Conservation (phyloP, 2,329 filamentous ascomycete genomes). For the Akanthomyces muscarius region DNA sequence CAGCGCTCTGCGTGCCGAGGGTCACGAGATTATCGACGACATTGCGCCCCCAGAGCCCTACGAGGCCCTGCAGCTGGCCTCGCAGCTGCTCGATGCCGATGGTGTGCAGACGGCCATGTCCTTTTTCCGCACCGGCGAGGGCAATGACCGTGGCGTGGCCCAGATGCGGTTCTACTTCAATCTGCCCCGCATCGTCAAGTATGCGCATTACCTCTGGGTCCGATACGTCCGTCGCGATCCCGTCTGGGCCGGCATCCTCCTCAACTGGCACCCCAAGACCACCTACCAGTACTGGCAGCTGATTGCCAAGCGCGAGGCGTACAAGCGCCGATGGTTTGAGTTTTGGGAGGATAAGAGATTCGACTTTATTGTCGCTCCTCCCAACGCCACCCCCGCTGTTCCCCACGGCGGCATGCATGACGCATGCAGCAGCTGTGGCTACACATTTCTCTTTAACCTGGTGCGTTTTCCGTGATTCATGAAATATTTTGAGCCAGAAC, state of each 20-base stretch:
- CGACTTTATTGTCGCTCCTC: conserved; percentile 79
- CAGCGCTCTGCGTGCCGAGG: conserved; percentile 62
- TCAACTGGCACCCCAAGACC: conserved; percentile 68
- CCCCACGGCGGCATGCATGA: conserved; percentile 84
- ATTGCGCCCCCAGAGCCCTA: conserved; percentile 65
- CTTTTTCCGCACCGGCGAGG: conserved; percentile 72
- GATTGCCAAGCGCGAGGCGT: conserved; percentile 71
- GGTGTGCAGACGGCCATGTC: conserved; percentile 76
- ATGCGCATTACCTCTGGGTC: conserved; percentile 86
- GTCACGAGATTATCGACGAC: conserved; percentile 69
- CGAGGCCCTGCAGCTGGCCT: conserved; percentile 70
- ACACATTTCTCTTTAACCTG: conserved; percentile 90
- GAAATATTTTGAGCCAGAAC: conserved; percentile 14
- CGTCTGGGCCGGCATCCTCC: conserved; percentile 74
- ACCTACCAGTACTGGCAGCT: conserved; percentile 80
- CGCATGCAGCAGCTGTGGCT: conserved; percentile 81
- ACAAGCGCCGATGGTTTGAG: conserved; percentile 72
- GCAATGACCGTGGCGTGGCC: conserved; percentile 71
- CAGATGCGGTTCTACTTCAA: conserved; percentile 72
- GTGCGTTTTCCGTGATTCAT: conserved; percentile 43
- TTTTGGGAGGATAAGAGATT: conserved; percentile 75
- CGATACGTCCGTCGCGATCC: conserved; percentile 73
- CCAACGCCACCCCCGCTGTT: conserved; percentile 84
- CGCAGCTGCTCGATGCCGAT: conserved; percentile 78
- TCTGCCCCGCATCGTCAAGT: conserved; percentile 71